Conservation (phyloP, 202 grass and related monocot species). For the Carex arenaria region DNA sequence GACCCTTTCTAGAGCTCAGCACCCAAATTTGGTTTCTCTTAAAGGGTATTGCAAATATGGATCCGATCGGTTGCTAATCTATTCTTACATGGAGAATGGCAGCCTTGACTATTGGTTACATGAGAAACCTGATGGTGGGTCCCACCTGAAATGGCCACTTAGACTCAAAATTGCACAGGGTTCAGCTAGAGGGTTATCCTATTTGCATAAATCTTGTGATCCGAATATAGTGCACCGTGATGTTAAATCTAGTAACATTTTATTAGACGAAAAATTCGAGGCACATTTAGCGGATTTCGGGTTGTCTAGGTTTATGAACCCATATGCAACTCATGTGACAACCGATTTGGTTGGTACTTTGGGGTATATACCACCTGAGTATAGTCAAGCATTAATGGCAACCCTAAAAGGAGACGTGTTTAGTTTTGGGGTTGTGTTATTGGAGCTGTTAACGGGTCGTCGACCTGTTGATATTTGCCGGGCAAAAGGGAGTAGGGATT, state of each 20-base stretch:
- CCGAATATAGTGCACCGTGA: conserved; percentile 94
- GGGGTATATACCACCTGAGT: conserved; percentile 91
- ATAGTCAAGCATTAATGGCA: conserved; percentile 72
- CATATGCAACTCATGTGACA: conserved; percentile 88
- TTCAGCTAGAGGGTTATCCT: conserved; percentile 71
- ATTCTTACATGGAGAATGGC: conserved; percentile 90
- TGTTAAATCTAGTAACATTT: conserved; percentile 95
- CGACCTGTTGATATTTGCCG: conserved; percentile 71
- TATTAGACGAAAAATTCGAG: conserved; percentile 80
- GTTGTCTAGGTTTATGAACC: conserved; percentile 74
- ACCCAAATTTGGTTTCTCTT: conserved; percentile 77
- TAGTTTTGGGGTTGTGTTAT: conserved; percentile 82
- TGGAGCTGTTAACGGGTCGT: conserved; percentile 67
- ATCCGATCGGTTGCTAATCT: conserved; percentile 78
- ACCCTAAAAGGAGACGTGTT: conserved; percentile 87
- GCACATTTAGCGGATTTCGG: conserved; percentile 93
- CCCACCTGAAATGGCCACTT: conserved; percentile 69
- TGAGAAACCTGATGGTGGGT: conserved; percentile 56
- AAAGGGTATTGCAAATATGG: conserved; percentile 84
- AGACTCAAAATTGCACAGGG: conserved; percentile 70
- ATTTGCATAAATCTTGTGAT: conserved; percentile 85
- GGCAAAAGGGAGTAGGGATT: conserved; percentile 63
- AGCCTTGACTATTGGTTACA: conserved; percentile 98
- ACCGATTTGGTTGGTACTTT: conserved; percentile 86
- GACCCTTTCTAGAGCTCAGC: conserved; percentile 83